Conservation (phyloP, 495 filamentous ascomycete genomes). For the Usnea hakonensis region DNA sequence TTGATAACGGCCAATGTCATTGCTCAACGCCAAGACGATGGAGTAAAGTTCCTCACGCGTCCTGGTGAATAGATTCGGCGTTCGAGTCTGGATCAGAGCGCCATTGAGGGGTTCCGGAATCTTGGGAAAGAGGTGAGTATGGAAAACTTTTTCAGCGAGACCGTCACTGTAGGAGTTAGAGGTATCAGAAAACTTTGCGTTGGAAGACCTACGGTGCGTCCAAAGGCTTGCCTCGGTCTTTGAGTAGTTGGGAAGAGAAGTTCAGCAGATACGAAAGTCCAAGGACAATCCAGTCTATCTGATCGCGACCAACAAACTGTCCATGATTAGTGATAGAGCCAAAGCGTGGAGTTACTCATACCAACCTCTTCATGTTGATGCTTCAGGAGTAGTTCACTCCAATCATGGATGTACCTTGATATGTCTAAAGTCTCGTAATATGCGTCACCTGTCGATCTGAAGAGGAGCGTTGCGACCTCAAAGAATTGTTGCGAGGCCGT, state of each 20-base stretch:
- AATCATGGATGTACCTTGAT: constrained; percentile 42
- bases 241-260: constrained; percentile 43
- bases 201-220: constrained; percentile 35
- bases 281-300: constrained; percentile 40
- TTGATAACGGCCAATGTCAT: constrained; percentile 45
- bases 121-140: constrained; percentile 61
- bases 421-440: constrained; percentile 45
- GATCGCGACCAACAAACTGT: constrained; percentile 46
- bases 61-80: constrained; percentile 44
- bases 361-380: constrained; percentile 46
- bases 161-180: constrained; percentile 28
- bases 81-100: constrained; percentile 25
- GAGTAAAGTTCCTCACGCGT: constrained; percentile 59
- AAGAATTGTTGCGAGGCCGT: constrained; percentile 50
- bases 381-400: constrained; percentile 47
- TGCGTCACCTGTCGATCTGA: constrained; percentile 47
- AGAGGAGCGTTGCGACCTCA: constrained; percentile 42
- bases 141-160: constrained; percentile 54
- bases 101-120: constrained; percentile 33
- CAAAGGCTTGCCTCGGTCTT: constrained; percentile 36
- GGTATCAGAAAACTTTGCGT: neutral
- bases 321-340: constrained; percentile 8
- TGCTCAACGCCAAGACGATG: constrained; percentile 52
- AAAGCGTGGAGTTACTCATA: neutral
- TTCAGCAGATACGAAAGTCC: constrained; percentile 43